Base-by-base conservation (phyloP, 2,329 filamentous ascomycete species). In the Xylariaceae sp. region DNA sequence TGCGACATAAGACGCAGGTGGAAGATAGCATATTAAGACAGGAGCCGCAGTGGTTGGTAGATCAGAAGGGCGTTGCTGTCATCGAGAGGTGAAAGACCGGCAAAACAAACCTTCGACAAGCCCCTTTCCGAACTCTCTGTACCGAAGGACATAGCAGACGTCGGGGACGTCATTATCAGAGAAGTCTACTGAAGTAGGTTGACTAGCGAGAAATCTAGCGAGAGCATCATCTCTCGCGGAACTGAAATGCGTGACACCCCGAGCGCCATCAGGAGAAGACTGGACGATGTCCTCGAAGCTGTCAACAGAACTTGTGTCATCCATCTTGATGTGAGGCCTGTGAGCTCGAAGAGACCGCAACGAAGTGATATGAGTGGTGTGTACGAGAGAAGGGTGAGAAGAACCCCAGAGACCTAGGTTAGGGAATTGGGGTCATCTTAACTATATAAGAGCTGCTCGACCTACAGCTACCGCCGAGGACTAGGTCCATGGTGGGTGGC, bases 131-230 rank as follows among this genome's bases (percentile, higher is more conserved):
- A 64, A 58, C 12, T 66, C 67, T 42, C 71, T 64, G 57, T 74
- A 74, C 51, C 72, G 70, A 32, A 77, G 63, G 3, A 74, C 67
- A 55, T 76, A 74, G 43, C 72, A 65, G 13, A 77, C 63, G 39
- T 75, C 70, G 2, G 73, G 72, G 7, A 71, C 66, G n/a, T 70
- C 70, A 2, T 61, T 62, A 4, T 61, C 61, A 13, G 34, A 43
- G 15, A 66, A 49, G 44, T 65, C 62, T 36, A 26, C 52, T 3
- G 55, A 53, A 19, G 47, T 21, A 15, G 51, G 41, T 16, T 37
- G 26, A 16, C 52, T 32, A 3, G 15, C 16, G 18, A 15, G 10
- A 15, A 43, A 30, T 13, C 2, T 39, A 18, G 15, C 12, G 30
- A 16, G 22, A 7, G 12, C 37, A 22, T 39, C 30, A 8, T 26